Conservation (phyloP, 2,329 filamentous ascomycete genomes). For the Stemphylium beticola region DNA sequence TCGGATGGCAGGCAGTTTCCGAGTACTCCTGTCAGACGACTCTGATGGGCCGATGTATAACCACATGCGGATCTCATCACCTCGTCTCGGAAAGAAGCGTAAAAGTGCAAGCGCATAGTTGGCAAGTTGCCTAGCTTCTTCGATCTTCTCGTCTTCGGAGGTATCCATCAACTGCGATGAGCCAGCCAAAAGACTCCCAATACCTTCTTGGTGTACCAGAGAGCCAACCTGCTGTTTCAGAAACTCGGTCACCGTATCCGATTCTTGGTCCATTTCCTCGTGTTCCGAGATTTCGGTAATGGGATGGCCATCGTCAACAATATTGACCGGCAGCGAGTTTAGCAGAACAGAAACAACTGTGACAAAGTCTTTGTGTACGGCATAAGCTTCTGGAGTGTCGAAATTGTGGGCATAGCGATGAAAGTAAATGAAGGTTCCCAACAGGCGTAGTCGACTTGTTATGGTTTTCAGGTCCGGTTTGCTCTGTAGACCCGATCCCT, state of each 20-base stretch:
- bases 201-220: conserved; percentile 76
- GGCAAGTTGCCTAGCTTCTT: conserved; percentile 75
- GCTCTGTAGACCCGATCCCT: conserved; percentile 30
- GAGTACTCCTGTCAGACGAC: conserved; percentile 37
- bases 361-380: conserved; percentile 61
- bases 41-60: conserved; percentile 78
- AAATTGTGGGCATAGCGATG: conserved; percentile 57
- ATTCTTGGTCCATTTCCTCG: conserved; percentile 19
- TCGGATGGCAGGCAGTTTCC: conserved; percentile 69
- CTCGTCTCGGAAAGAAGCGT: conserved; percentile 79
- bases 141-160: conserved; percentile 47
- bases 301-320: conserved; percentile 57
- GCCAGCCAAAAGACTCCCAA: conserved; percentile 66
- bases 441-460: conserved; percentile 60
- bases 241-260: conserved; percentile 52
- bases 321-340: conserved; percentile 62
- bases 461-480: conserved; percentile 41
- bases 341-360: conserved; percentile 62
- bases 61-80: conserved; percentile 93
- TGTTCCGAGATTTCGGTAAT: conserved; percentile 40
- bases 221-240: conserved; percentile 70
- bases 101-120: conserved; percentile 87
- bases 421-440: conserved; percentile 66
- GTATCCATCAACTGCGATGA: conserved; percentile 46
- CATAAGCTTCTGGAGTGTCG: conserved; percentile 46